These are phyloP conservation scores for Carallia brachiata DNA, from an alignment of 345 rosid species.

Conservation along the genomic window DNA sequence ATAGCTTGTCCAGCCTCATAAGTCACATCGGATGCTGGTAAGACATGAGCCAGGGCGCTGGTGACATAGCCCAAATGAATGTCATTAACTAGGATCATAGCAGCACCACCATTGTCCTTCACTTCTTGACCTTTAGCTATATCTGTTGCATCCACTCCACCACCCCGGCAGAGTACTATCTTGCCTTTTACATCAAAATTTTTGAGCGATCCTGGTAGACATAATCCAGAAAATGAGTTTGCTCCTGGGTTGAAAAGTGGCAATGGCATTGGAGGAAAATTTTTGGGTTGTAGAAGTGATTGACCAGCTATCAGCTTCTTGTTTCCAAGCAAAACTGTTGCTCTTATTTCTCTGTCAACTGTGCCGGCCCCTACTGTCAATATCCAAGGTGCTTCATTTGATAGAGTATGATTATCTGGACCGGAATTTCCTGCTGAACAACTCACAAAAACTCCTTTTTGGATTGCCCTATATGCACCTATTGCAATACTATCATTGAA, in stretches of 20 bases:
- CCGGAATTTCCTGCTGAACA: constrained; percentile 40
- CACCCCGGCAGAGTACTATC: constrained; percentile 8
- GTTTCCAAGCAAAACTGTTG: constrained; percentile 37
- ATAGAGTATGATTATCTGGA: constrained; percentile 17
- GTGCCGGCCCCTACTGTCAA: constrained; percentile 42
- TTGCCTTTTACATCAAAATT: constrained; percentile 12
- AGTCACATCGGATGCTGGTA: constrained; percentile 17
- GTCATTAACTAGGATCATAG: constrained; percentile 16
- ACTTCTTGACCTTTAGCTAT: constrained; percentile 16
- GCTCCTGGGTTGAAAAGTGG: constrained; percentile 18
- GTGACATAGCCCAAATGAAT: background rate
- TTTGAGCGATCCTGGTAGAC: constrained; percentile 10
- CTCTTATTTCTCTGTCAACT: constrained; percentile 26
- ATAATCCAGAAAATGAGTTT: background rate
- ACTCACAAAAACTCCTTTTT: constrained; percentile 35
- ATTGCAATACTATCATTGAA: constrained; percentile 29
- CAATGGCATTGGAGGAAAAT: background rate
- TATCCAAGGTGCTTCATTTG: constrained; percentile 41
- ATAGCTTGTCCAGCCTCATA: constrained; percentile 3
- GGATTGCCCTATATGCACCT: constrained; percentile 35
- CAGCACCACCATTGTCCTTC: constrained; percentile 18
- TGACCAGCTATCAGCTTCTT: background rate
- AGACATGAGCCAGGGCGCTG: background rate
- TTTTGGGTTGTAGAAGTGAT: constrained; percentile 9
- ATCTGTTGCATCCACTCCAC: background rate